These are phyloP conservation scores for Amaranthus hypochondriacus DNA, from an alignment of 148 eudicot species.

Conservation along the genomic window DNA sequence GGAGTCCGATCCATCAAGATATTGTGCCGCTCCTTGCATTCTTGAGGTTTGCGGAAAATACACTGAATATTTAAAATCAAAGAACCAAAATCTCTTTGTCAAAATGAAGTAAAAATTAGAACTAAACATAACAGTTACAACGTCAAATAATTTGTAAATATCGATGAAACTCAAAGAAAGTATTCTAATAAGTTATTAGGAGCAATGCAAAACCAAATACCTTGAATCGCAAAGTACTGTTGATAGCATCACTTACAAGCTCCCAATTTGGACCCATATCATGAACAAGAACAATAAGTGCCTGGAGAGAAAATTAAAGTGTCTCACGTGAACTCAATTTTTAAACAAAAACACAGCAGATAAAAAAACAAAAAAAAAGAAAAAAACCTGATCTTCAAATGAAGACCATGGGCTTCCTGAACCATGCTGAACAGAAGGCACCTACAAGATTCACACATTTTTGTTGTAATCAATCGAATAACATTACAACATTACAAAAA, in stretches of 20 bases:
- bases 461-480: background rate
- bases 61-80: constrained; percentile 39
- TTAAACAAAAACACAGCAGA: background rate
- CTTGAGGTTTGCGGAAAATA: constrained; percentile 72
- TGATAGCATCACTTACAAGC: constrained; percentile 88
- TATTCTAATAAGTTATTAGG: background rate
- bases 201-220: constrained; percentile 26
- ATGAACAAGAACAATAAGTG: constrained; percentile 95
- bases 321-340: constrained; percentile 16
- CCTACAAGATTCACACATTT: constrained; percentile 38
- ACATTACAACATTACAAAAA: background rate
- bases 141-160: background rate
- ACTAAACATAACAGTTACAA: background rate
- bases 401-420: constrained; percentile 79
- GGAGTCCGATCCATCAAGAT: constrained; percentile 62
- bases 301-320: constrained; percentile 38
- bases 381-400: constrained; percentile 85
- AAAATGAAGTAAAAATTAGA: background rate
- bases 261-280: constrained; percentile 99
- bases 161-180: background rate
- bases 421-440: constrained; percentile 54
- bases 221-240: constrained; percentile 82
- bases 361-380: constrained; percentile 1
- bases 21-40: constrained; percentile 86
- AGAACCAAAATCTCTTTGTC: constrained; percentile 6